Evolutionary conservation across 2,329 filamentous ascomycete genomes (phyloP).

Genomic region (Decorospora gaudefroyi): DNA sequence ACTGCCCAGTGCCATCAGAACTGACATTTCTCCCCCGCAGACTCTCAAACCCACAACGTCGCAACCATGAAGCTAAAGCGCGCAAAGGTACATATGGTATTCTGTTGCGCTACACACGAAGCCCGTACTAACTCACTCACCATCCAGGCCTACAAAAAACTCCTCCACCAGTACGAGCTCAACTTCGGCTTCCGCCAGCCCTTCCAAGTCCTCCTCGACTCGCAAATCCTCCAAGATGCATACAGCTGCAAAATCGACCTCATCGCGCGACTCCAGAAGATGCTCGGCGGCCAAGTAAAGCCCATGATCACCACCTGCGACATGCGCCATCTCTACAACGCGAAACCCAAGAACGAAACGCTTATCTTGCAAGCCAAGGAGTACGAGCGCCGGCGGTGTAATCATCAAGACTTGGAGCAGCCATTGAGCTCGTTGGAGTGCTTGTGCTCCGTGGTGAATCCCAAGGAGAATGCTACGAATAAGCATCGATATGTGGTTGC

Average conservation of each 20-base stretch:
- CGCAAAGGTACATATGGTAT: constrained; percentile 28
- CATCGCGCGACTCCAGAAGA: constrained; percentile 73
- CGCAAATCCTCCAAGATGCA: constrained; percentile 80
- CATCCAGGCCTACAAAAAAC: constrained; percentile 81
- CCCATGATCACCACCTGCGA: constrained; percentile 83
- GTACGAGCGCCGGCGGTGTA: constrained; percentile 75
- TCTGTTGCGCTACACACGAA: too few relatives aligned
- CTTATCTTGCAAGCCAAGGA: constrained; percentile 76
- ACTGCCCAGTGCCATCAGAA: constrained; percentile 11
- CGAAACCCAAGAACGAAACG: constrained; percentile 58
- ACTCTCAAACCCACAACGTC: constrained; percentile 12
- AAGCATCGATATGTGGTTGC: constrained; percentile 81
- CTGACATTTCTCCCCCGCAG: constrained; percentile 17
- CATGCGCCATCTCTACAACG: constrained; percentile 75
- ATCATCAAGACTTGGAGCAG: constrained; percentile 74
- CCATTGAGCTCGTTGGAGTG: constrained; percentile 73
- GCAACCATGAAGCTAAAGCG: constrained; percentile 44
- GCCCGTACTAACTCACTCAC: constrained; percentile 49
- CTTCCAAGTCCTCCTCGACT: constrained; percentile 80
- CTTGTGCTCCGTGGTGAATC: constrained; percentile 74
- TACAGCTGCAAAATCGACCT: constrained; percentile 86
- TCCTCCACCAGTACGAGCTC: constrained; percentile 89
- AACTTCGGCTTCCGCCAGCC: constrained; percentile 90
- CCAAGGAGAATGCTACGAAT: constrained; percentile 71
- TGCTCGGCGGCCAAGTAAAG: constrained; percentile 85